Conservation (phyloP, 768 basidiomycete species). For the Podaxis pistillaris region DNA sequence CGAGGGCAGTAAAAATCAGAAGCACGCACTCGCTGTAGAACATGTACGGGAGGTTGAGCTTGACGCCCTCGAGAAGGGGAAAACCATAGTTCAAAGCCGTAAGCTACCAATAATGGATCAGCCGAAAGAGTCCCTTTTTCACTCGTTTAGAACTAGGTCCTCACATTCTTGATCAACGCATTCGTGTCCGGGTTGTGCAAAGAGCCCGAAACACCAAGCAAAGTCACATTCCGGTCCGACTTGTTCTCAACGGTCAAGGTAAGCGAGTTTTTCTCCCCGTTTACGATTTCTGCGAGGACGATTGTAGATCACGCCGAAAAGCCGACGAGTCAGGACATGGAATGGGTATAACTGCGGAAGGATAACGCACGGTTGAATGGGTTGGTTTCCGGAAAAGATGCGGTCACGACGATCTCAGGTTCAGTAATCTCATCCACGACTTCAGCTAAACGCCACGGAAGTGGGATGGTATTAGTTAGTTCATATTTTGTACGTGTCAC, state of each 20-base stretch:
- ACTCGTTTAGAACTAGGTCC: background rate
- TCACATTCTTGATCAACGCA: conserved; percentile 69
- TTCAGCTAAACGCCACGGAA: conserved; percentile 9
- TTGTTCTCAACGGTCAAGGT: conserved; percentile 71
- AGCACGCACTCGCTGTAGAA: conserved; percentile 80
- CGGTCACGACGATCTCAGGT: conserved; percentile 53
- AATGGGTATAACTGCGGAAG: background rate
- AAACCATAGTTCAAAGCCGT: conserved; percentile 53
- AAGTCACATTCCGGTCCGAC: conserved; percentile 68
- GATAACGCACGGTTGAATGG: conserved; percentile 68
- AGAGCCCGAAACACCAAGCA: conserved; percentile 64
- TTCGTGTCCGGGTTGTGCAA: conserved; percentile 65
- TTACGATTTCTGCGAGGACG: conserved; percentile 66
- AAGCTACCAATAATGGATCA: conserved; percentile 39
- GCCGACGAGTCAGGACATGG: conserved; percentile 19
- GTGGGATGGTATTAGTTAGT: background rate
- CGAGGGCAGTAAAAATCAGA: background rate
- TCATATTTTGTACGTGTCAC: background rate
- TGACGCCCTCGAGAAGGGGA: conserved; percentile 51
- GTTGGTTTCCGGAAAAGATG: conserved; percentile 69
- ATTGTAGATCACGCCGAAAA: background rate
- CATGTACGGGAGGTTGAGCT: conserved; percentile 64
- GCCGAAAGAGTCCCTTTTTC: background rate
- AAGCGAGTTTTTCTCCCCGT: conserved; percentile 77
- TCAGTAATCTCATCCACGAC: conserved; percentile 35